These are phyloP conservation scores for Rubus idaeus DNA, from an alignment of 306 rosid species.

Conservation along the genomic window DNA sequence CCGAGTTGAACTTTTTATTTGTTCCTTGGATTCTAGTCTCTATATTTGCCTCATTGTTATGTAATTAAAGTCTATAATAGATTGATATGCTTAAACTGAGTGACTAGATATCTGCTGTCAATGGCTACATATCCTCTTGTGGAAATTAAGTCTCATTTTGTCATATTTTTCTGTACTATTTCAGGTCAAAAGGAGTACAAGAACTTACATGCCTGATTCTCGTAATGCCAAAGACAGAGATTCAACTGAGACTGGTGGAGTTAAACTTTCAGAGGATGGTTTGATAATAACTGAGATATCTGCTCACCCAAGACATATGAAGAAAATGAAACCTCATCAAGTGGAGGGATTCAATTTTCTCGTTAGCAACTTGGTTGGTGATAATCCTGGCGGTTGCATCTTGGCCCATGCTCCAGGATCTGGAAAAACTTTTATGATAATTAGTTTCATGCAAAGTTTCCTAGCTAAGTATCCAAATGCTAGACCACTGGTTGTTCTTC, in stretches of 20 bases:
- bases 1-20: not conserved
- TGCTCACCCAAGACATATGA: slow-evolving; percentile 83
- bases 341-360: slow-evolving; percentile 92
- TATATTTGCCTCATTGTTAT: not conserved
- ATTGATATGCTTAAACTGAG: not conserved
- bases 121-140: slow-evolving; percentile 1
- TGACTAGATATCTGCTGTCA: not conserved
- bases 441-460: slow-evolving; percentile 96
- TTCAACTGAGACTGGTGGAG: slow-evolving; percentile 40
- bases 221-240: slow-evolving; percentile 45
- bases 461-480: slow-evolving; percentile 84
- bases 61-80: slow-evolving; percentile 8
- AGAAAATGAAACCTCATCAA: slow-evolving; percentile 93
- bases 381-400: slow-evolving; percentile 90
- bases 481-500: slow-evolving; percentile 89
- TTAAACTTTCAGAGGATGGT: slow-evolving; percentile 52
- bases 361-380: slow-evolving; percentile 69
- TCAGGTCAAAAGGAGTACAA: slow-evolving; percentile 67
- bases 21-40: not conserved
- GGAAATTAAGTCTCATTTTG: not conserved
- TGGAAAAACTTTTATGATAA: slow-evolving; percentile 95
- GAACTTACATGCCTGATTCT: slow-evolving; percentile 72
- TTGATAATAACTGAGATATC: slow-evolving; percentile 46
- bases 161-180: slow-evolving; percentile 22
- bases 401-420: slow-evolving; percentile 98